phyloP scores from a whole-genome alignment of 2,329 filamentous ascomycete species.

The Arthrobotrys entomopaga region DNA sequence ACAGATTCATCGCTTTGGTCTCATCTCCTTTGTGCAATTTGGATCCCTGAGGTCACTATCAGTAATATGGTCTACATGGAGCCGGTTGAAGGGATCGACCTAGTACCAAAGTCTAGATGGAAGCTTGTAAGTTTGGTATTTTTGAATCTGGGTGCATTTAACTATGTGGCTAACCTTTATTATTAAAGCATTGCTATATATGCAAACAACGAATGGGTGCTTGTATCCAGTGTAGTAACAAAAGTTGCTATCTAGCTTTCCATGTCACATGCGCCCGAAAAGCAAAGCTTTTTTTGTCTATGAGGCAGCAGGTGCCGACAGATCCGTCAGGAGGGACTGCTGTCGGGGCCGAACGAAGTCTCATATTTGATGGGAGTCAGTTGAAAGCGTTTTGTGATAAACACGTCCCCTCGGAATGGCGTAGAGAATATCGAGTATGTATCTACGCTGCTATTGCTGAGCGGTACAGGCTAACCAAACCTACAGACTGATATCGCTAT shows the following conservation, averaged over 20 bases:
- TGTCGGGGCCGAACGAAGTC: constrained; percentile 67
- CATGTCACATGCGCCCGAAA: constrained; percentile 94
- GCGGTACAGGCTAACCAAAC: background rate
- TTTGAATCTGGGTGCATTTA: too few relatives aligned
- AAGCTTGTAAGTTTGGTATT: constrained; percentile 68
- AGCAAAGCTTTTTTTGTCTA: constrained; percentile 88
- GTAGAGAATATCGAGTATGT: constrained; percentile 80
- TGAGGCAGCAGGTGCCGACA: constrained; percentile 77
- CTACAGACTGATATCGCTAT: constrained; percentile 72
- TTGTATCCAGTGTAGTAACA: constrained; percentile 98
- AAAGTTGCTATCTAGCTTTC: constrained; percentile 95
- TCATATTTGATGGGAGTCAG: constrained; percentile 57
- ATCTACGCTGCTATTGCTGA: background rate
- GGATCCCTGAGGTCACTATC: constrained; percentile 96
- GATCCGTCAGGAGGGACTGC: constrained; percentile 75
- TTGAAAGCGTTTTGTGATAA: constrained; percentile 96
- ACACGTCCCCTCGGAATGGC: constrained; percentile 89
- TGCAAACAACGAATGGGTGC: constrained; percentile 98
- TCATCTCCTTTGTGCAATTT: constrained; percentile 94
- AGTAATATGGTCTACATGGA: constrained; percentile 98
- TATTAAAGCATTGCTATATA: constrained; percentile 80
- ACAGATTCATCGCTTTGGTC: constrained; percentile 97
- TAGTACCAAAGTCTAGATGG: constrained; percentile 94
- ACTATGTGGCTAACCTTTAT: background rate
- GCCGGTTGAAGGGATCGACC: constrained; percentile 96